Evolutionary conservation across 345 rosid species (phyloP), one percentile per base, ranked within the genome.

Genomic region (Sonneratia caseolaris): DNA sequence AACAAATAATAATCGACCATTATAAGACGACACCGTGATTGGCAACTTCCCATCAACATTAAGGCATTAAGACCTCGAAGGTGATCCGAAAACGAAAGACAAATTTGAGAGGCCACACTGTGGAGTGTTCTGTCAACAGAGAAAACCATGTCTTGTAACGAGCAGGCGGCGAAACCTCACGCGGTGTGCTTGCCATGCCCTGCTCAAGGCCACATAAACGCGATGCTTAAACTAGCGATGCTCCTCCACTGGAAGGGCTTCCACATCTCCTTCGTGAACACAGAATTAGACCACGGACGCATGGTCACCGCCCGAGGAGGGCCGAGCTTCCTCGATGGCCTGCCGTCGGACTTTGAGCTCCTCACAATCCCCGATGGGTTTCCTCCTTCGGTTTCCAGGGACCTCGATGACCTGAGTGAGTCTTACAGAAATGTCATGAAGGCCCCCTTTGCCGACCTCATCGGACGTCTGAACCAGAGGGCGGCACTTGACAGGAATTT

Each of bases 211-310:
- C 81, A 74, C 69, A 62, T 78, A 43, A 62, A 59, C 32, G 68
- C 77, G 0, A 72, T 72, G 76, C 35, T 75, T 0, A 72, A 69
- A 21, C 69, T 79, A 13, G 78, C 74, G 19, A 75, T 72, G 62
- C 78, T 79, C 35, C 79, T 79, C 70, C 74, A 69, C 51, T 61
- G 27, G 7, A 40, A 22, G 15, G 76, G 73, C 51, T 72, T 75
- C 68, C 56, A 71, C 71, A 24, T 79, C 7, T 68, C 81, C 27
- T 78, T 78, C 45, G 75, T 74, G 1, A 67, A 74, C 75, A 70
- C 74, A 3, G 73, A 75, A 16, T 72, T 59, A 66, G 75, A 79
- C 59, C 76, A 75, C 55, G 42, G 16, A 11, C 78, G 81, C 59
- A 24, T 78, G 36, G 45, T 69, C 56, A 51, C 64, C 19, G 64